These are phyloP conservation scores for Litsea cubeba DNA, from an alignment of 164 flowering plant species.

Conservation along the genomic window DNA sequence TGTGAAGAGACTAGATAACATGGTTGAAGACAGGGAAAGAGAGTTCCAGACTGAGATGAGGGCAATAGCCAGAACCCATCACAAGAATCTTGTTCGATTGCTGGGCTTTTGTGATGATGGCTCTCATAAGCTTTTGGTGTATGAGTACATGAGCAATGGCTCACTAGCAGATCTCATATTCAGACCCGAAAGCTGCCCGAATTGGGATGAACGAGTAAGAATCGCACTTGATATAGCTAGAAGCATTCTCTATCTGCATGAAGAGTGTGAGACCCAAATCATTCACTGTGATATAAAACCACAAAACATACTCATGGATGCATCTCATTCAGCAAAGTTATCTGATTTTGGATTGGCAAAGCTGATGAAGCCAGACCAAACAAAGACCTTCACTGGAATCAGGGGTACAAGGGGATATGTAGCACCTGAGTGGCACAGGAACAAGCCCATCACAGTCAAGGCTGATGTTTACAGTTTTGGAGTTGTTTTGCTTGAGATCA, in stretches of 20 bases:
- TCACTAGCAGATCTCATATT: conserved; percentile 1
- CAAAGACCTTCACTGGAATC: conserved; percentile 18
- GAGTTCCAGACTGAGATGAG: conserved; percentile 21
- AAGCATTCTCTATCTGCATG: conserved; percentile 6
- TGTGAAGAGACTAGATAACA: conserved; percentile 14
- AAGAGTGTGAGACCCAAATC: not conserved
- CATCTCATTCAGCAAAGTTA: conserved; percentile 7
- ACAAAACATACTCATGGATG: conserved; percentile 24
- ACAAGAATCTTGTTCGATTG: conserved; percentile 1
- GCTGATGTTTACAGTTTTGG: conserved; percentile 38
- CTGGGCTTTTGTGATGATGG: conserved; percentile 6
- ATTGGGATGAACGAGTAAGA: conserved; percentile 1
- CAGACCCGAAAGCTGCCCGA: not conserved
- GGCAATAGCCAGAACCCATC: conserved; percentile 7
- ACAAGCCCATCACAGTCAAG: conserved; percentile 25
- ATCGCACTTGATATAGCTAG: not conserved
- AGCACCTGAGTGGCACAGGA: conserved; percentile 37
- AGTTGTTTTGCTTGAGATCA: conserved; percentile 25
- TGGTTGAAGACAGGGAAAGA: conserved; percentile 15
- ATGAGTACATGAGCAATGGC: conserved; percentile 3
- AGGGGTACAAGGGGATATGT: conserved; percentile 39
- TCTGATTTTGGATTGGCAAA: conserved; percentile 27
- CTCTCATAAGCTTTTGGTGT: not conserved
- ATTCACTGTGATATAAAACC: conserved; percentile 16
- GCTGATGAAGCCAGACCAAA: conserved; percentile 17